These are phyloP conservation scores for Oryza coarctata DNA, from an alignment of 176 grass and related monocot species.

Conservation along the genomic window DNA sequence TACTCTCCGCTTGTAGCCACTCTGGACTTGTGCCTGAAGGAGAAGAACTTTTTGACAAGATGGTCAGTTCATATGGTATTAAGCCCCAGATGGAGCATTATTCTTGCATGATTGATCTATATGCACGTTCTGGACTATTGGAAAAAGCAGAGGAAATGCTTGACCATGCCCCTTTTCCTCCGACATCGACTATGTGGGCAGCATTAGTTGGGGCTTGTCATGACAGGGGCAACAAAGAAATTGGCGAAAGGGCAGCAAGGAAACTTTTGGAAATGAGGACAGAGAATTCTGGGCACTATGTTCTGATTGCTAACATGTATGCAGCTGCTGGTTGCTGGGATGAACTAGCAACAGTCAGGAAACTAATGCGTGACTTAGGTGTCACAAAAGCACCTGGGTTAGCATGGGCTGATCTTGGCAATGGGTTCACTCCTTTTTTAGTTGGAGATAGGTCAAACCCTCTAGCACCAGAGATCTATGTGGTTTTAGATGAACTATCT, in stretches of 20 bases:
- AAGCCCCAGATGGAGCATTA: slow-evolving; percentile 58
- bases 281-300: slow-evolving; percentile 66
- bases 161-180: slow-evolving; percentile 31
- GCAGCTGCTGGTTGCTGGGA: slow-evolving; percentile 65
- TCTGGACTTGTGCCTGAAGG: slow-evolving; percentile 66
- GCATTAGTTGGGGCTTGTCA: slow-evolving; percentile 62
- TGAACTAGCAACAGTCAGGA: slow-evolving; percentile 62
- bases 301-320: slow-evolving; percentile 76
- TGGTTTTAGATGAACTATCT: slow-evolving; percentile 49
- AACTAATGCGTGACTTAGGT: slow-evolving; percentile 56
- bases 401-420: slow-evolving; percentile 73
- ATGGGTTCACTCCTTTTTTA: slow-evolving; percentile 57
- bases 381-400: slow-evolving; percentile 58
- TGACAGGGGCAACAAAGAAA: slow-evolving; percentile 48
- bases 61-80: slow-evolving; percentile 51
- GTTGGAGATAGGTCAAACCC: slow-evolving; percentile 57
- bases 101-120: slow-evolving; percentile 65
- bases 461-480: slow-evolving; percentile 58
- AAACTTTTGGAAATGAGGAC: slow-evolving; percentile 68
- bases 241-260: slow-evolving; percentile 69
- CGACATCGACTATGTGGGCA: slow-evolving; percentile 60
- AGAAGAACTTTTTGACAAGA: slow-evolving; percentile 54
- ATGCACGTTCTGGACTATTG: slow-evolving; percentile 54
- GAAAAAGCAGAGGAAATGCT: slow-evolving; percentile 61
- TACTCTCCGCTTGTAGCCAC: slow-evolving; percentile 69